Conservation (phyloP, 208 protist genomes). For the Porcisia hertigi region DNA sequence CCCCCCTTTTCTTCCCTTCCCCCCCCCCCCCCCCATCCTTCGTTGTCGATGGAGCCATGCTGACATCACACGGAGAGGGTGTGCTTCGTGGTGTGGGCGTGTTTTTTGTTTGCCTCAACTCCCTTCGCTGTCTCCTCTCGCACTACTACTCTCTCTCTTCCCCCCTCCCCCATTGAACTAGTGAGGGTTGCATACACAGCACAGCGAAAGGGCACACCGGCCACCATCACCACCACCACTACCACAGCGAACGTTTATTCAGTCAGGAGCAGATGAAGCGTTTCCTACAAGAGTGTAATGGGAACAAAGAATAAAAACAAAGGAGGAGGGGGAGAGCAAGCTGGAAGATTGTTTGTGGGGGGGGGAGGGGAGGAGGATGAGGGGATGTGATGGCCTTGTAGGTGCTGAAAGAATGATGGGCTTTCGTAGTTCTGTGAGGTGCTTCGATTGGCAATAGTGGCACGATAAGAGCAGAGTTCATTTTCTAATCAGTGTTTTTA, state of each 20-base stretch:
- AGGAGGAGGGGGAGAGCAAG: no score
- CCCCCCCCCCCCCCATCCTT: no score
- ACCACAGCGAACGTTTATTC: neutral
- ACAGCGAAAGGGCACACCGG: neutral
- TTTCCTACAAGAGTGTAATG: neutral
- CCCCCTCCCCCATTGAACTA: neutral
- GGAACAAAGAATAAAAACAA: neutral
- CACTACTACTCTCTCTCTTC: no score
- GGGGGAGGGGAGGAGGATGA: neutral
- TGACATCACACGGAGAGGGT: neutral
- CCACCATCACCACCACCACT: no score
- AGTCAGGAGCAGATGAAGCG: neutral
- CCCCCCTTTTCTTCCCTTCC: neutral
- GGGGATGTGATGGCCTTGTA: no score
- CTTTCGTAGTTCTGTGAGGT: neutral
- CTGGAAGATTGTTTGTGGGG: no score
- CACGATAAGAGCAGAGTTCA: neutral
- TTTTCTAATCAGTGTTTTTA: neutral
- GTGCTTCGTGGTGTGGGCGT: neutral
- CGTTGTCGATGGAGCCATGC: neutral
- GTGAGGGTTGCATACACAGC: neutral
- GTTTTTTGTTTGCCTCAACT: neutral
- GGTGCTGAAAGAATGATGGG: neutral
- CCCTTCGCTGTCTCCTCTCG: neutral
- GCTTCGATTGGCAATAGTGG: neutral